phyloP scores from a whole-genome alignment of 495 filamentous ascomycete species.

The Cryomyces minteri region DNA sequence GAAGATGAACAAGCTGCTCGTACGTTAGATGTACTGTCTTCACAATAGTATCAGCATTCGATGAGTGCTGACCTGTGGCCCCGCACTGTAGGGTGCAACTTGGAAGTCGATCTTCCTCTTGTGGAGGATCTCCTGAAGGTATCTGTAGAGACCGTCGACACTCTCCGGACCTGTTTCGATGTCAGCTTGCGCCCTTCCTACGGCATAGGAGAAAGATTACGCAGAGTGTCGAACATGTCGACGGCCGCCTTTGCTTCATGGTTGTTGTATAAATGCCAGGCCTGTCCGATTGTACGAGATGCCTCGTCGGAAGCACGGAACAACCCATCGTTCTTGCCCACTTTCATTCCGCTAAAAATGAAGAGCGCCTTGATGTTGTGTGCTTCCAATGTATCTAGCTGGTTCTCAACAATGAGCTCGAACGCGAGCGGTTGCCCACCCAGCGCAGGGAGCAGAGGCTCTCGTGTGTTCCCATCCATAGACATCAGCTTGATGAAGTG shows the following conservation, averaged over 20 bases:
- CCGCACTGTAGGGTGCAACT: conserved; percentile 78
- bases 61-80: conserved; percentile 50
- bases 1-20: conserved; percentile 60
- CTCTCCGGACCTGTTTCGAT: conserved; percentile 7
- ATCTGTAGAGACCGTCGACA: conserved; percentile 9
- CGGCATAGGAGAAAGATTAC: conserved; percentile 18
- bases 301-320: conserved; percentile 27
- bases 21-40: background rate
- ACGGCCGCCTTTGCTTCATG: conserved; percentile 63
- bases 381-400: conserved; percentile 49
- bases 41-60: background rate
- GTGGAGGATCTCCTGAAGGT: conserved; percentile 49
- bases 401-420: conserved; percentile 46
- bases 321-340: conserved; percentile 39
- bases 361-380: conserved; percentile 54
- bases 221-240: conserved; percentile 42
- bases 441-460: conserved; percentile 76
- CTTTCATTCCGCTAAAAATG: conserved; percentile 73
- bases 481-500: conserved; percentile 70
- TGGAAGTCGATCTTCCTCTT: conserved; percentile 56
- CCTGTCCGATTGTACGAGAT: conserved; percentile 24
- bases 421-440: conserved; percentile 76
- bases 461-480: conserved; percentile 44
- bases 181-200: background rate
- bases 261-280: conserved; percentile 78